Conservation (phyloP, 176 grass and related monocot genomes). For the Alloteropsis semialata region DNA sequence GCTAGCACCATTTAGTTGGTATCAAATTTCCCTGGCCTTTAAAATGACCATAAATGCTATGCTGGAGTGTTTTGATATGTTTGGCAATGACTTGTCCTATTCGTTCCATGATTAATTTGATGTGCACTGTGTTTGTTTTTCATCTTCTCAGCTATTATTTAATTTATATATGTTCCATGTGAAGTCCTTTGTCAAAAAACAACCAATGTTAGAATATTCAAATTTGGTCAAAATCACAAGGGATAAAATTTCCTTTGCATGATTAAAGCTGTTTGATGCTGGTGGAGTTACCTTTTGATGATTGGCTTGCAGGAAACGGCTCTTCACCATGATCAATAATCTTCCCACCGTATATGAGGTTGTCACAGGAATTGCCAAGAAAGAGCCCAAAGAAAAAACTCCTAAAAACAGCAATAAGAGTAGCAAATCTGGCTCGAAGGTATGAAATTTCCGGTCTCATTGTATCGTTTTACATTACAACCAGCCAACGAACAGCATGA, state of each 20-base stretch:
- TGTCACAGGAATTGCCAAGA: conserved; percentile 54
- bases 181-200: neutral
- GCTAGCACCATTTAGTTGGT: neutral
- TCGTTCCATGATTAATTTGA: neutral
- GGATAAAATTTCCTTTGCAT: neutral
- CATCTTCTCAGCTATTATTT: neutral
- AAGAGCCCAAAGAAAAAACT: conserved; percentile 60
- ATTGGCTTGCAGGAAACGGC: conserved; percentile 41
- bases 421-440: conserved; percentile 60
- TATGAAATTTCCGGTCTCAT: neutral
- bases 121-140: neutral
- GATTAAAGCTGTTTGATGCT: neutral
- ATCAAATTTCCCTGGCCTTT: neutral
- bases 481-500: neutral
- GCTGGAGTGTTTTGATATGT: neutral
- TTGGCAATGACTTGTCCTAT: neutral
- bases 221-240: neutral
- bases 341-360: conserved; percentile 66
- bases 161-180: neutral
- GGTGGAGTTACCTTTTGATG: neutral
- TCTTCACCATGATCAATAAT: conserved; percentile 71
- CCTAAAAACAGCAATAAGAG: conserved; percentile 58
- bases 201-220: neutral
- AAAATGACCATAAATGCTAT: neutral
- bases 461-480: neutral